A percentile compares a stretch with the other conserved stretches of the same genome.
phyloP scores from a whole-genome alignment of 805 yeast species.

The Brettanomyces sp. region DNA sequence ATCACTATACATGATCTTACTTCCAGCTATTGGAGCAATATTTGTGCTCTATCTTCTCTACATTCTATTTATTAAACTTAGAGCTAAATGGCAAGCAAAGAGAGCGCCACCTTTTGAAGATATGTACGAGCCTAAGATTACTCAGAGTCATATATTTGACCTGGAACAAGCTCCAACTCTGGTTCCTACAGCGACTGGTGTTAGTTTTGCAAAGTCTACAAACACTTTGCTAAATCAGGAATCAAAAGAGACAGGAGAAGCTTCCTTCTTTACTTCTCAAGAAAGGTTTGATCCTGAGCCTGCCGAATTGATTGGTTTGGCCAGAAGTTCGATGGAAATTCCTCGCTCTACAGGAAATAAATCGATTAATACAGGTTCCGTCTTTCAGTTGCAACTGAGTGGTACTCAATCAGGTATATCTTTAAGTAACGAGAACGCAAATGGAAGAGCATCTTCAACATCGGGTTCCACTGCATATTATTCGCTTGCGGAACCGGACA shows the following conservation, averaged over 20 bases:
- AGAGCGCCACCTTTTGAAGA: slow-evolving; percentile 8
- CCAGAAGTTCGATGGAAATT: slow-evolving; percentile 2
- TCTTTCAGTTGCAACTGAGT: slow-evolving; percentile 4
- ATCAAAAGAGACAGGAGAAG: background rate
- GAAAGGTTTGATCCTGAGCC: background rate
- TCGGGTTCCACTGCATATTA: slow-evolving; percentile 4
- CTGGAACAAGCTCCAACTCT: slow-evolving; percentile 1
- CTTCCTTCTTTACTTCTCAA: background rate
- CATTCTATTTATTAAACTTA: slow-evolving; percentile 11
- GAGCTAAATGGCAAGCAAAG: slow-evolving; percentile 17
- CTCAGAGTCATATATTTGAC: background rate
- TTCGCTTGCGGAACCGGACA: slow-evolving; percentile 15
- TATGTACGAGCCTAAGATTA: slow-evolving; percentile 7
- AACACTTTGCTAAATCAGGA: background rate
- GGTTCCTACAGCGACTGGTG: background rate
- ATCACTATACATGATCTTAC: slow-evolving; percentile 18
- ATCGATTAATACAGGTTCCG: slow-evolving; percentile 1
- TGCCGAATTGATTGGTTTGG: background rate
- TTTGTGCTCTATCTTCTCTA: slow-evolving; percentile 15
- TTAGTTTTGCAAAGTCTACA: background rate
- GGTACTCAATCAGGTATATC: background rate
- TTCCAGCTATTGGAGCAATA: slow-evolving; percentile 18
- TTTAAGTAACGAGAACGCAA: background rate
- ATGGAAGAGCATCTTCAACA: background rate
- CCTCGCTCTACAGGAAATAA: background rate